phyloP scores from a whole-genome alignment of 2,329 filamentous ascomycete genomes.

The Claviceps fusiformis region DNA sequence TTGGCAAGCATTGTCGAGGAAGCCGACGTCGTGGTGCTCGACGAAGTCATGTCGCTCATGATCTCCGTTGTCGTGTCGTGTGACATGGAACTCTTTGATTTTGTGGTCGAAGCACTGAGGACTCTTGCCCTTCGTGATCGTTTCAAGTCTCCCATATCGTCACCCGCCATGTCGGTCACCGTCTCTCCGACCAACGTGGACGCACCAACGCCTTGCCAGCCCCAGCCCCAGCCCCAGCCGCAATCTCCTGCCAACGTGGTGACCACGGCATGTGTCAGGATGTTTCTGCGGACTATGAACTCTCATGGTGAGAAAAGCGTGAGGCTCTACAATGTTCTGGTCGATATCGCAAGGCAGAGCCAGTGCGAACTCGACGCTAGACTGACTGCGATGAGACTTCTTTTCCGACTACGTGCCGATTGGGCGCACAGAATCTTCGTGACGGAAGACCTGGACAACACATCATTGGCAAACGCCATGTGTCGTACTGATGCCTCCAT shows the following conservation, averaged over 20 bases:
- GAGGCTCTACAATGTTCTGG: conserved; percentile 46
- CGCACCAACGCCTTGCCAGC: conserved; percentile 7
- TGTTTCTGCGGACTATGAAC: conserved; percentile 65
- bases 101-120: conserved; percentile 39
- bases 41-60: conserved; percentile 50
- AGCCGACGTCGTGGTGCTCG: conserved; percentile 49
- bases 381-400: conserved; percentile 59
- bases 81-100: conserved; percentile 43
- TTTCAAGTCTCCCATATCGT: conserved; percentile 27
- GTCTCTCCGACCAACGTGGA: conserved; percentile 11
- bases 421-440: conserved; percentile 66
- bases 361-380: conserved; percentile 55
- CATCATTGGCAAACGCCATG: conserved; percentile 57
- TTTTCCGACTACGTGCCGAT: conserved; percentile 75
- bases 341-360: conserved; percentile 47
- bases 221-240: conserved; percentile 11
- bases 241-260: conserved; percentile 57
- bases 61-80: conserved; percentile 50
- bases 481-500: conserved; percentile 47
- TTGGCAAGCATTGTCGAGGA: conserved; percentile 49
- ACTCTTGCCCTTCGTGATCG: conserved; percentile 36
- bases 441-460: conserved; percentile 54
- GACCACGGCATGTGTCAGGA: conserved; percentile 54
- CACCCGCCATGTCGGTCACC: conserved; percentile 14
- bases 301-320: conserved; percentile 50